phyloP scores from a whole-genome alignment of 805 yeast species.

The Ogataea saltuana region DNA sequence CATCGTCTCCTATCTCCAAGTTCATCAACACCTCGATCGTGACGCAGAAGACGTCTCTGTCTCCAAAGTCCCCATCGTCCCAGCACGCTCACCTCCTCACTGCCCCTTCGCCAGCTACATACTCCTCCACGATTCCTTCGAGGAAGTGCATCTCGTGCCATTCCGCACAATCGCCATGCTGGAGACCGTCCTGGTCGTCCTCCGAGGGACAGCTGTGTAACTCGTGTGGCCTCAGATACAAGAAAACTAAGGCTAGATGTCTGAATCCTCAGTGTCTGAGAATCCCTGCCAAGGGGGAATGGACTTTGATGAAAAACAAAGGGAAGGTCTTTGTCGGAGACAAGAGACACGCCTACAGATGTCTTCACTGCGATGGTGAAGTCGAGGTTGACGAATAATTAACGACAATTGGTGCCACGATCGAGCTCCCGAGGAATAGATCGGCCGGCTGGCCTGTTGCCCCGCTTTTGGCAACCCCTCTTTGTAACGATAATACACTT shows the following conservation, averaged over 20 bases:
- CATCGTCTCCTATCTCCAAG: constrained; percentile 15
- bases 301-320: constrained; percentile 81
- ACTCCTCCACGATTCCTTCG: constrained; percentile 20
- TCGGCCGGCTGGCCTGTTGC: too few species aligned
- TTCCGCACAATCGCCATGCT: constrained; percentile 89
- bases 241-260: constrained; percentile 92
- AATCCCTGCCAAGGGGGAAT: constrained; percentile 95
- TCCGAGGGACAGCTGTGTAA: constrained; percentile 94
- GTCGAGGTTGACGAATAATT: constrained; percentile 44
- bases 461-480: too few species aligned
- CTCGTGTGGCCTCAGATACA: constrained; percentile 92
- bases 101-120: constrained; percentile 14
- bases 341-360: constrained; percentile 39
- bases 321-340: constrained; percentile 46
- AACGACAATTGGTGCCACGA: too few species aligned
- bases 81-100: constrained; percentile 18
- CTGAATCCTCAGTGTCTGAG: constrained; percentile 71
- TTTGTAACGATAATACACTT: not conserved
- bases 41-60: constrained; percentile 8
- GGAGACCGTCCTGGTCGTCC: constrained; percentile 97
- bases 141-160: constrained; percentile 89
- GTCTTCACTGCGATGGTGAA: constrained; percentile 60
- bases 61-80: constrained; percentile 17
- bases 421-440: too few species aligned
- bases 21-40: constrained; percentile 15